Evolutionary conservation across 2,329 filamentous ascomycete species (phyloP), one percentile per base, ranked within the genome.

Genomic region (Geoglossum cookeanum): DNA sequence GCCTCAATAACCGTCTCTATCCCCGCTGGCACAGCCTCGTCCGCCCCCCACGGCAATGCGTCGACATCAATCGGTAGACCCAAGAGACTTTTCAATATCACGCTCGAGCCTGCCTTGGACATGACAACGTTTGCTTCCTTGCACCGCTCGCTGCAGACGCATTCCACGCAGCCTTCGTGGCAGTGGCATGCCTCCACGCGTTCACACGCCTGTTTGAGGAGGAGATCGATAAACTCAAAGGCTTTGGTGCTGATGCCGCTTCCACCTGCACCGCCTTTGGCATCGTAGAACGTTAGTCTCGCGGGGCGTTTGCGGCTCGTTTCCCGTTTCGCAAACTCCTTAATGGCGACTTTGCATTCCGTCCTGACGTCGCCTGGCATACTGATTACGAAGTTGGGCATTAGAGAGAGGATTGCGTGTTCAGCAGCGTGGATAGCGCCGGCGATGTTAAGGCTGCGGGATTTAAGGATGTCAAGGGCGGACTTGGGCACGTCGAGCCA

Each of bases 341-440:
- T 97, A 59, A 85, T 74, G 1, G 84, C 82, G 59, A 84, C 80
- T 72, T 97, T 97, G 70, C 92, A 97, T 70, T 97, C 92, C 0
- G 92, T 97, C 47, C 87, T 80, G 13, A 98, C 87, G 63, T 97
- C 92, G 30, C 88, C 90, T 0, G 90, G 89, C 72, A 90, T 84
- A 62, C 81, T 87, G 63, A 96, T 81, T 48, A 97, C 87, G 65
- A 94, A 94, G 52, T 87, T 92, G 0, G 91, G 91, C 72, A 97
- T 82, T 1, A 97, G 75, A 44, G 80, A 85, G 60, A 97, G 78
- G 29, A 97, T 75, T 0, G 90, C 89, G 68, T 98, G 92, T 70
- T 97, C 89, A 1, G 92, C 91, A 0, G 91, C 91, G 66, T 97
- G 92, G 58, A 98, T 96, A 0, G 87, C 87, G 0, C 84, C 92